Base-by-base conservation (phyloP, 208 protist species). In the Naegleria gruberi region DNA sequence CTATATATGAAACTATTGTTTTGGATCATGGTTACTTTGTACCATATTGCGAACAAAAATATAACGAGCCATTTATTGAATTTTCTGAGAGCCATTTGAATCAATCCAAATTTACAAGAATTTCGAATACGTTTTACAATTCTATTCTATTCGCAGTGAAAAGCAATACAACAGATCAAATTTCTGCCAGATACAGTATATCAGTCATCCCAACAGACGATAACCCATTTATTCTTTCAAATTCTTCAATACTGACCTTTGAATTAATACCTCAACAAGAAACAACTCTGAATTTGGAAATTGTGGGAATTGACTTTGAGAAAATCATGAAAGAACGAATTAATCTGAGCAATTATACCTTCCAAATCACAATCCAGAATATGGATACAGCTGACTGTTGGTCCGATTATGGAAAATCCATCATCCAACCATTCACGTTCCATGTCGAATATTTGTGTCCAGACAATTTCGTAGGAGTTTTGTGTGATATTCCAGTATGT, bases 401-500 rank as follows among this genome's bases (percentile, higher is more conserved):
- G 65, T 77, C 65, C 0, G 0, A 30, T 37, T 7, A 37, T 8
- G 65, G 65, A 77, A 77, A 65, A 77, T 12, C 26, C 26, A 8
- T 7, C 1, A 37, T 77, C 19, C 34, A 37, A 19, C 19, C 26
- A 37, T 77, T 77, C 34, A 37, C 1, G 34, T 77, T 77, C 34
- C 17, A 30, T 7, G 65, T 77, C 30, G 65, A 77, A 6, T 87
- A 41, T 55, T 0, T 17, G 0, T 87, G 82, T 55, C 12, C 41
- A 41, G n/a, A 5, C 0, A 15, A 23, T 26, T 87, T 17, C 7
- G 55, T 30, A 57, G 82, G 44, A 12, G 8, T 12, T 0, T 30
- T 45, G n/a, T 87, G 82, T 55, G 41, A 45, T 17, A 87, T 87
- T 19, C 82, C 82, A 51, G 26, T 87, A 10, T 87, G 82, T 55